Base-by-base conservation (phyloP, 257 asterid species). In the Leptodermis oblonga region DNA sequence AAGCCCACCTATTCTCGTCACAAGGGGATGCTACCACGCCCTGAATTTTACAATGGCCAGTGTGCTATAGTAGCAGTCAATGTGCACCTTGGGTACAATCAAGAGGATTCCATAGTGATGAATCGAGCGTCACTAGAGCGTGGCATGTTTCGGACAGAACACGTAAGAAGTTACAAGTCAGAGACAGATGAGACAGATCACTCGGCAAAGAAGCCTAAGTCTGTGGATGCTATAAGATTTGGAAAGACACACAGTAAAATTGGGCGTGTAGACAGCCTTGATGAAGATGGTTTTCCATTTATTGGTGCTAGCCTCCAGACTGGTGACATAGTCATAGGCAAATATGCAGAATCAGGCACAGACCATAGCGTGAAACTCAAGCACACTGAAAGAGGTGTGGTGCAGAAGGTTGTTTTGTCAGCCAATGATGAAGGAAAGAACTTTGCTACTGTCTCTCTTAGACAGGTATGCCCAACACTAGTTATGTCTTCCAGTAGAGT, bases 381-480 rank as follows among this genome's bases (percentile, higher is more conserved):
- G 88, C 99, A 94, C 72, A 94, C 97, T 0, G 99, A 94, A 77
- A 82, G 90, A 68, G 99, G 99, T 59, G 86, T 87, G 91, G 99
- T 94, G 74, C 97, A 94, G 74, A 91, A 89, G 77, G 97, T 94
- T 3, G 77, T 89, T 55, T 87, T 85, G 62, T 89, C 97, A 31
- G 84, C 96, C 39, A 90, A 94, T 69, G 99, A 94, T 34, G 97
- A 89, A 7, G 99, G 97, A 49, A 94, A 86, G 75, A 87, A 80
- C 67, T 89, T 83, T 70, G 97, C 95, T 20, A 90, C 82, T 4
- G 99, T 94, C 26, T 89, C 96, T 60, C 67, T 94, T 71, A 85
- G 96, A 86, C 99, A 94, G 96, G 97, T 90, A 76, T 66, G 55
- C 69, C 34, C 28, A 9, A 48, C 12, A 2, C 2, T 1, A 5